These are phyloP conservation scores for Neurospora cerealis DNA, from an alignment of 495 filamentous ascomycete species.

Conservation along the genomic window DNA sequence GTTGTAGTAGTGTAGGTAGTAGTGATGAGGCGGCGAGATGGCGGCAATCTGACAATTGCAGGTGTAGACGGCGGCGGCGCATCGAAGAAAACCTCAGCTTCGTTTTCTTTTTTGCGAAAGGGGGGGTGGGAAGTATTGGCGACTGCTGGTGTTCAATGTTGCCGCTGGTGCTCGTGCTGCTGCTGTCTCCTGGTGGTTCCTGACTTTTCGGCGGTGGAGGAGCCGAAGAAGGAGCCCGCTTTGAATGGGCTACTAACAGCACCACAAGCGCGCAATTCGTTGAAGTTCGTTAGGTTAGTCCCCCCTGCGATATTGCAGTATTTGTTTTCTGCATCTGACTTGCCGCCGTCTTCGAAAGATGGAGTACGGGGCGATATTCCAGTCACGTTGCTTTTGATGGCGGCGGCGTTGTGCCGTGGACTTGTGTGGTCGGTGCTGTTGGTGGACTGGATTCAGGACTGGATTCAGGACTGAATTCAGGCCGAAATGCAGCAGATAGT, in stretches of 20 bases:
- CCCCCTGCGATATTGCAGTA: not conserved
- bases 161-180: not conserved
- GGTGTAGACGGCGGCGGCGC: not conserved
- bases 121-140: not conserved
- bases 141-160: not conserved
- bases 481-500: not conserved
- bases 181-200: not conserved
- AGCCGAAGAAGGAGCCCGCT: not conserved
- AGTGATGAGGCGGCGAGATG: not conserved
- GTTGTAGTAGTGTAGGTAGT: not conserved
- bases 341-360: not conserved
- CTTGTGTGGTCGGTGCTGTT: not conserved
- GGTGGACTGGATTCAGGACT: not conserved
- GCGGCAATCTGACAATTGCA: conserved; percentile 1
- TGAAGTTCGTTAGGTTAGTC: not conserved
- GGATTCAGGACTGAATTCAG: not conserved
- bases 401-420: not conserved
- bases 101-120: not conserved
- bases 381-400: not conserved
- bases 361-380: not conserved
- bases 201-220: not conserved
- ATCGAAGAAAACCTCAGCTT: not conserved
- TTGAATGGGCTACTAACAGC: not conserved
- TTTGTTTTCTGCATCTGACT: not conserved
- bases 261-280: not conserved